Base-by-base conservation (phyloP, 1,284 basidiomycete species). In the Gymnopus androsaceus region DNA sequence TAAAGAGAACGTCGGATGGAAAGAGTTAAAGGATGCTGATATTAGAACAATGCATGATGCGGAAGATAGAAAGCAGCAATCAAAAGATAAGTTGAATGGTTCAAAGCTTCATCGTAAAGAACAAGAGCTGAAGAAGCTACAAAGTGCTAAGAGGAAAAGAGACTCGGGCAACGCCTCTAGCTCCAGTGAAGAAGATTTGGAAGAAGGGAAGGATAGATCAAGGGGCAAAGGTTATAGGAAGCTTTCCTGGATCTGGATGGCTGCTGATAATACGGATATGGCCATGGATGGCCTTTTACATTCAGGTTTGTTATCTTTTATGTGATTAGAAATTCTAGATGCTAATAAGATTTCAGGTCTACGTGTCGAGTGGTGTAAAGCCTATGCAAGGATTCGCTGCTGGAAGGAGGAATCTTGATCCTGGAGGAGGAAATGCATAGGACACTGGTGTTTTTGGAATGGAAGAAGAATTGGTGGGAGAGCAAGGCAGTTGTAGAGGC, bases 161-260 rank as follows among this genome's bases (percentile, higher is more conserved):
- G n/a, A n/a, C n/a, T n/a, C n/a, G n/a, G n/a, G n/a, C n/a, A n/a
- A n/a, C n/a, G n/a, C n/a, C n/a, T 8, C 50, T 17, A 27, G 3
- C 21, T 4, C 21, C 3, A 38, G 17, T 4, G 25, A 28, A 12
- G 21, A 34, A 12, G 48, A 17, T 12, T 3, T 28, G 30, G 12
- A 17, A 34, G 38, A 19, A 19, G 38, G 17, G 19, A 37, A 28
- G 9, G 12, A 36, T 19, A 7, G 38, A 6, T 12, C 19, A 19
- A 4, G 31, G n/a, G 30, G 48, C 19, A 21, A 51, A 17, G 15
- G 50, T 21, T 5, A 12, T 36, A 7, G 37, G 17, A 40, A 28
- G 23, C 21, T 38, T 12, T 51, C 50, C 12, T 51, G 50, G 50
- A 51, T 51, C 4, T 51, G 50, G 50, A 51, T 51, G 50, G 21